Conservation (phyloP, 1,284 basidiomycete genomes). For the Cryptococcus hybrid region DNA sequence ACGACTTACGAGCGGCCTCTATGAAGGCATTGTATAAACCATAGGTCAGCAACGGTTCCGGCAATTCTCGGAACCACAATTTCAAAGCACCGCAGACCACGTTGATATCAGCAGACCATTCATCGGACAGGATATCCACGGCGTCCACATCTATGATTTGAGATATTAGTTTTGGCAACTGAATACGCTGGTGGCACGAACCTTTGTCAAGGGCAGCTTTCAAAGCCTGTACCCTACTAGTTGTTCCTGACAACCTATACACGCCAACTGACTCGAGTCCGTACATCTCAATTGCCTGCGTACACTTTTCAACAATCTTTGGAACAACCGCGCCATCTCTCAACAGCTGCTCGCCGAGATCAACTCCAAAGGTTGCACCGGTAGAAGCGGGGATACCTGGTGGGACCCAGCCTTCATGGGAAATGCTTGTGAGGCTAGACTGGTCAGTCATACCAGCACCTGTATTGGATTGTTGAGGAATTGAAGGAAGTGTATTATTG, state of each 20-base stretch:
- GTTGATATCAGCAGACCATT: slow-evolving; percentile 93
- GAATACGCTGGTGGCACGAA: slow-evolving; percentile 43
- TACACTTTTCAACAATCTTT: slow-evolving; percentile 82
- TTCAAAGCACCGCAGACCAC: slow-evolving; percentile 92
- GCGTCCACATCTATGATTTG: slow-evolving; percentile 67
- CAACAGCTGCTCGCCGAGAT: slow-evolving; percentile 85
- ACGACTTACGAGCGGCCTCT: slow-evolving; percentile 82
- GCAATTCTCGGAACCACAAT: slow-evolving; percentile 93
- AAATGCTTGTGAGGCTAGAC: neutral
- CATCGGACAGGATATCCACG: slow-evolving; percentile 79
- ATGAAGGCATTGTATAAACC: slow-evolving; percentile 86
- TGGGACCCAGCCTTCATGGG: slow-evolving; percentile 14
- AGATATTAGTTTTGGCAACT: neutral
- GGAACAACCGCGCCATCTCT: slow-evolving; percentile 89
- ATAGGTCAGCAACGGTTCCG: slow-evolving; percentile 87
- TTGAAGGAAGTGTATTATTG: neutral
- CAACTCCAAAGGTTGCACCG: slow-evolving; percentile 78
- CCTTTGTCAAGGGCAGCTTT: slow-evolving; percentile 85
- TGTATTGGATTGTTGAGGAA: too few relatives aligned
- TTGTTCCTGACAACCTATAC: slow-evolving; percentile 90
- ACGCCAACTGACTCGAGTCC: slow-evolving; percentile 82
- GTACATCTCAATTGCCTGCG: slow-evolving; percentile 78
- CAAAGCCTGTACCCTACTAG: slow-evolving; percentile 79
- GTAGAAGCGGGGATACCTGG: slow-evolving; percentile 30
- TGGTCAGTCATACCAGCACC: neutral